phyloP scores from a whole-genome alignment of 805 yeast genomes.

The Myxozyma neglecta region DNA sequence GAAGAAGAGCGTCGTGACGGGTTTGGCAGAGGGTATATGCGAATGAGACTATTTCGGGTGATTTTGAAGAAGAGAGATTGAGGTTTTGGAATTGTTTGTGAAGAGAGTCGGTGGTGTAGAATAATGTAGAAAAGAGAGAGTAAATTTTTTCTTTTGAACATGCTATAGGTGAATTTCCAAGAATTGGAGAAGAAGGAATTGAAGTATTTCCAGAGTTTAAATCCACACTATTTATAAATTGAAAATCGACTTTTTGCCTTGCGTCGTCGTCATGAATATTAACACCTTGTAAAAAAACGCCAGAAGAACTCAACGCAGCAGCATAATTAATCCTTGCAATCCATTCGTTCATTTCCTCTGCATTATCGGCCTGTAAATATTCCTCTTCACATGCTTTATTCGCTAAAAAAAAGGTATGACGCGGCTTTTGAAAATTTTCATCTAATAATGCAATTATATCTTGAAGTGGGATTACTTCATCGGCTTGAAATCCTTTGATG shows the following conservation, averaged over 20 bases:
- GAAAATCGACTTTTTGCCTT: slow-evolving; percentile 5
- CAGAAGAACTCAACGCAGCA: slow-evolving; percentile 49
- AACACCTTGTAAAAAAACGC: slow-evolving; percentile 28
- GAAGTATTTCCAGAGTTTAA: neutral
- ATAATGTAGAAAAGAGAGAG: slow-evolving; percentile 9
- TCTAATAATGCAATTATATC: slow-evolving; percentile 46
- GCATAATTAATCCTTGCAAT: slow-evolving; percentile 54
- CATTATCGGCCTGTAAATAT: slow-evolving; percentile 46
- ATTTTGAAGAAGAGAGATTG: no score
- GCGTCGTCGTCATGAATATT: slow-evolving; percentile 11
- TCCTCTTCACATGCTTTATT: slow-evolving; percentile 40
- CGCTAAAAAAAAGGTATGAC: slow-evolving; percentile 38
- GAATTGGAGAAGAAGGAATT: neutral
- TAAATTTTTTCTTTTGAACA: no score
- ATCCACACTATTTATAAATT: slow-evolving; percentile 16
- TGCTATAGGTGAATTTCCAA: neutral
- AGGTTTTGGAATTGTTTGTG: no score
- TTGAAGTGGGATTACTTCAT: slow-evolving; percentile 41
- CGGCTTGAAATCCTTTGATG: slow-evolving; percentile 43
- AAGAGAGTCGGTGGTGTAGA: neutral
- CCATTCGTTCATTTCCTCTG: slow-evolving; percentile 60
- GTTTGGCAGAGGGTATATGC: no score
- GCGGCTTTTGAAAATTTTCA: slow-evolving; percentile 21
- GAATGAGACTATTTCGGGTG: no score
- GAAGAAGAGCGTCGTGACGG: slow-evolving; percentile 37